These are phyloP conservation scores for Globisporangium middletonii DNA, from an alignment of 352 stramenopile genomes.

Conservation along the genomic window DNA sequence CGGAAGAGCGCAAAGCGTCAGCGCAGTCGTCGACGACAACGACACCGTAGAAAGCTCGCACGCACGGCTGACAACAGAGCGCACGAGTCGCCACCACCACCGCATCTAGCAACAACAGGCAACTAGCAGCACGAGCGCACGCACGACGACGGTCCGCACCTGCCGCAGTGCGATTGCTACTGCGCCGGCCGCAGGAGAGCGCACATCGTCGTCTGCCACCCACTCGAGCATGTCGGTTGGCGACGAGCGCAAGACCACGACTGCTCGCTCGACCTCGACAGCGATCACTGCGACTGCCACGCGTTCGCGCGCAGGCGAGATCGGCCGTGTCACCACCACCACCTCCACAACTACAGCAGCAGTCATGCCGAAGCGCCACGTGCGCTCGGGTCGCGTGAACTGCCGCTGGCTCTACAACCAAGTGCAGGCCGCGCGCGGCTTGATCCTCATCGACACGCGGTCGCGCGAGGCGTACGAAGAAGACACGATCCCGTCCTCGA, in stretches of 20 bases:
- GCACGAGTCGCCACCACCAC: neutral
- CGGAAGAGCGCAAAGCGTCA: neutral
- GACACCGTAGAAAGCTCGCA: neutral
- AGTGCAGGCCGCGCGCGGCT: constrained; percentile 61
- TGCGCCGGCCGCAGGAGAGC: too few species aligned
- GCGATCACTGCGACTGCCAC: neutral
- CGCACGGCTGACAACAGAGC: neutral
- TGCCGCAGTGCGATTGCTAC: too few species aligned
- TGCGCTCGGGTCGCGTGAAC: constrained; percentile 63
- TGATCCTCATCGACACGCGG: constrained; percentile 75
- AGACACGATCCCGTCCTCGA: constrained; percentile 68
- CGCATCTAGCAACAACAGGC: neutral
- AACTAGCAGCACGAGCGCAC: too few species aligned
- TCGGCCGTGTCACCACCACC: neutral
- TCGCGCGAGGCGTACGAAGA: constrained; percentile 45
- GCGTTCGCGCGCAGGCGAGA: neutral
- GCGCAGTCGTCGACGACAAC: too few species aligned
- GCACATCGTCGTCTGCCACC: too few species aligned
- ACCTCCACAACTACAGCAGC: too few species aligned
- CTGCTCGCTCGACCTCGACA: neutral
- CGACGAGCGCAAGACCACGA: constrained; percentile 18
- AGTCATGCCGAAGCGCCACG: constrained; percentile 29
- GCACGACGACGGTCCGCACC: too few species aligned
- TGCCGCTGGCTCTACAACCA: constrained; percentile 86
- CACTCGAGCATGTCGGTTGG: constrained; percentile 27